phyloP scores from a whole-genome alignment of 1,284 basidiomycete species.

The Stygiomarasmius scandens region DNA sequence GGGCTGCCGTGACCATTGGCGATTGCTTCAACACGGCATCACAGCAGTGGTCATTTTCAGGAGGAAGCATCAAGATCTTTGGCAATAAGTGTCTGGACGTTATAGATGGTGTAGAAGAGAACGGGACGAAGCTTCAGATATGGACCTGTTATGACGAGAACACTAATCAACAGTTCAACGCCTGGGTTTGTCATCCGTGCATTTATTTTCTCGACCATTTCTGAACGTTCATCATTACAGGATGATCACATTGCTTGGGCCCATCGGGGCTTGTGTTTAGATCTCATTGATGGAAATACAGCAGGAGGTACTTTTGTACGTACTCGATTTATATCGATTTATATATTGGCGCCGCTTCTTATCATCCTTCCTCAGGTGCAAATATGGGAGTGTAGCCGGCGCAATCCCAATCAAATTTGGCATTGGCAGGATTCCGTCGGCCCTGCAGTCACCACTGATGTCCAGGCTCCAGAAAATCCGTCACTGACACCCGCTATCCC shows the following conservation, averaged over 20 bases:
- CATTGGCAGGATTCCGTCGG: no score
- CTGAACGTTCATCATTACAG: not conserved
- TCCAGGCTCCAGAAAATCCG: no score
- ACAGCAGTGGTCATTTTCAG: constrained; percentile 49
- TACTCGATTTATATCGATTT: no score
- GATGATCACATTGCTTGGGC: not conserved
- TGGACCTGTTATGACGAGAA: constrained; percentile 40
- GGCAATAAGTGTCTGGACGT: constrained; percentile 53
- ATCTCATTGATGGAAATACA: no score
- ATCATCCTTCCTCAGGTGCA: no score
- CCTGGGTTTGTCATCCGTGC: not conserved
- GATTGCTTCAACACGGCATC: constrained; percentile 42
- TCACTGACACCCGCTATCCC: no score
- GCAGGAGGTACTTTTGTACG: no score
- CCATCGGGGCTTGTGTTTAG: no score
- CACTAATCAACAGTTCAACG: constrained; percentile 35
- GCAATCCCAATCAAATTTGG: no score
- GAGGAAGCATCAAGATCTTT: constrained; percentile 44
- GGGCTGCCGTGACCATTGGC: constrained; percentile 47
- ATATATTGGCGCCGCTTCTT: no score
- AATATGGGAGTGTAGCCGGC: no score
- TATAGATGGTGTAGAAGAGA: constrained; percentile 35
- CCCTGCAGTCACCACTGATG: no score
- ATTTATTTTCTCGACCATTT: not conserved
- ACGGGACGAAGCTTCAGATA: constrained; percentile 51